A percentile compares a stretch with the other conserved stretches of the same genome.
Conservation (phyloP, 2,329 filamentous ascomycete species). For the Neonectria magnoliae region DNA sequence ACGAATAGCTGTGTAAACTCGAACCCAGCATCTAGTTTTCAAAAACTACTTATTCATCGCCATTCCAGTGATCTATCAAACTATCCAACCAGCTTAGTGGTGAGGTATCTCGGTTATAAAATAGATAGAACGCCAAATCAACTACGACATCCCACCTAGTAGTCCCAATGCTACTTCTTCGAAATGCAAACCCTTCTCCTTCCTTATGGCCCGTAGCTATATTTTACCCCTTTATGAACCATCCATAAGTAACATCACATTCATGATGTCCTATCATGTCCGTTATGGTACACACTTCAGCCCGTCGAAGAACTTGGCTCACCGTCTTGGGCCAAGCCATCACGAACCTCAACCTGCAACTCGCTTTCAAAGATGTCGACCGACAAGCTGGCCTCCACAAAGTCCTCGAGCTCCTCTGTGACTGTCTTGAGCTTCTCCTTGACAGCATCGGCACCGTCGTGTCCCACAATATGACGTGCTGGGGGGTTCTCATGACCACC, state of each 20-base stretch:
- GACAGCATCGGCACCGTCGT: constrained; percentile 86
- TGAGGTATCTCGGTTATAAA: background rate
- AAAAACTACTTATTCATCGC: background rate
- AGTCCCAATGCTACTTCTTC: background rate
- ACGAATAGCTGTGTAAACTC: background rate
- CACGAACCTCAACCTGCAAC: constrained; percentile 61
- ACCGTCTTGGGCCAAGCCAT: constrained; percentile 46
- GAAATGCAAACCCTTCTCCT: background rate
- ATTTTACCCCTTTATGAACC: background rate
- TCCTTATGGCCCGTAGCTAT: background rate
- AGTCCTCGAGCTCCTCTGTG: constrained; percentile 95
- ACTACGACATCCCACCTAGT: background rate
- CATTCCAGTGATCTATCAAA: background rate
- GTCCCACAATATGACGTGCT: constrained; percentile 90
- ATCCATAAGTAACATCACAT: background rate
- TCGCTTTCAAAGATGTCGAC: constrained; percentile 78
- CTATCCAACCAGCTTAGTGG: background rate
- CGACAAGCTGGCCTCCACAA: constrained; percentile 87
- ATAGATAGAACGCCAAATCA: background rate
- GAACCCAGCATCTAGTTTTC: background rate
- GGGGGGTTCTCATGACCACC: constrained; percentile 97
- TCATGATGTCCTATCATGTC: background rate
- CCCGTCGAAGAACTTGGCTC: constrained; percentile 36
- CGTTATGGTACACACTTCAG: background rate
- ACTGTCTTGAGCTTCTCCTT: constrained; percentile 97